These are phyloP conservation scores for Saccharomycopsis sp. DNA, from an alignment of 805 yeast genomes.

Conservation along the genomic window DNA sequence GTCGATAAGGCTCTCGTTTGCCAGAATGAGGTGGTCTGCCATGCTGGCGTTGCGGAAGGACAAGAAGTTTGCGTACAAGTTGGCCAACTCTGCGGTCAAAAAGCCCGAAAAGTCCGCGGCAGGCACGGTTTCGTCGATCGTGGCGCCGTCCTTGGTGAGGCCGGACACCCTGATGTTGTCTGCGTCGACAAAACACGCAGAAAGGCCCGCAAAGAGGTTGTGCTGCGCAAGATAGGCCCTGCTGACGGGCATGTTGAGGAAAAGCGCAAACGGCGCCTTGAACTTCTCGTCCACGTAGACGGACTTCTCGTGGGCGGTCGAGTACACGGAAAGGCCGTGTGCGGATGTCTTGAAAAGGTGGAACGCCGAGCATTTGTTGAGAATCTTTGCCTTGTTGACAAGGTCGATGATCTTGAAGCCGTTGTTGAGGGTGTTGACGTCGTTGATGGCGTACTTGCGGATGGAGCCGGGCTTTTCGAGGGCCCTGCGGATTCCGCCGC, in stretches of 20 bases:
- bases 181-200: slow-evolving; percentile 37
- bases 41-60: slow-evolving; percentile 31
- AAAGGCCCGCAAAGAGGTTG: slow-evolving; percentile 41
- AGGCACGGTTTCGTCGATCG: slow-evolving; percentile 25
- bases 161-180: slow-evolving; percentile 27
- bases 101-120: slow-evolving; percentile 30
- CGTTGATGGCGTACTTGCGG: slow-evolving; percentile 26
- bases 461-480: slow-evolving; percentile 10
- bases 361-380: slow-evolving; percentile 77
- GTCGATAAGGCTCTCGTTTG: slow-evolving; percentile 26
- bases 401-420: slow-evolving; percentile 45
- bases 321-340: slow-evolving; percentile 41
- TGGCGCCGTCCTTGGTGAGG: slow-evolving; percentile 24
- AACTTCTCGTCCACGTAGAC: slow-evolving; percentile 47
- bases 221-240: slow-evolving; percentile 31
- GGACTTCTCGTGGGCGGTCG: slow-evolving; percentile 60
- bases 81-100: slow-evolving; percentile 35
- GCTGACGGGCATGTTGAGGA: slow-evolving; percentile 51
- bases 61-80: slow-evolving; percentile 29
- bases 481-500: slow-evolving; percentile 21
- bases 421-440: slow-evolving; percentile 24
- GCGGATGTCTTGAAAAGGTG: slow-evolving; percentile 61
- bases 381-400: slow-evolving; percentile 60
- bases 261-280: slow-evolving; percentile 58
- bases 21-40: slow-evolving; percentile 25